Conservation (phyloP, 768 basidiomycete species). For the Pleurotus tuber-regium region DNA sequence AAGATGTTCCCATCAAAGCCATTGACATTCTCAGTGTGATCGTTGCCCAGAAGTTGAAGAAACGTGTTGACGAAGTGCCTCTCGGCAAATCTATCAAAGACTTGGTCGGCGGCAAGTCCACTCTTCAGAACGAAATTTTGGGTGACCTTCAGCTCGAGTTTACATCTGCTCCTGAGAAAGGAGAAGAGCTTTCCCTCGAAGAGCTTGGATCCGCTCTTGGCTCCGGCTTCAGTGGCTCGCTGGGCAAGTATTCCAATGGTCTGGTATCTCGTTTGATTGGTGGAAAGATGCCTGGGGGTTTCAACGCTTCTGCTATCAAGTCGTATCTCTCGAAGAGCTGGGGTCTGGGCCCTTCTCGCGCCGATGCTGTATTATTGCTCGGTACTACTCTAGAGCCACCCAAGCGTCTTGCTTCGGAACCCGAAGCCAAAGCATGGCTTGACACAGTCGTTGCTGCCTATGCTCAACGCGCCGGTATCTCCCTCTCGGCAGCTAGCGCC, state of each 20-base stretch:
- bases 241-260: constrained; percentile 92
- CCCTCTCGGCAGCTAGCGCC: constrained; percentile 66
- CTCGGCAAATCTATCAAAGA: constrained; percentile 96
- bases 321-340: constrained; percentile 86
- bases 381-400: constrained; percentile 92
- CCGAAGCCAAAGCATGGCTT: constrained; percentile 92
- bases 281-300: constrained; percentile 98
- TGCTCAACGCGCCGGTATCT: constrained; percentile 86
- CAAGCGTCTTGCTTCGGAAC: constrained; percentile 89
- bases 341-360: constrained; percentile 90
- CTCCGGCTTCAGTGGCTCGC: constrained; percentile 76
- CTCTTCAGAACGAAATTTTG: constrained; percentile 96
- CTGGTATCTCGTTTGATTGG: constrained; percentile 84
- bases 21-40: constrained; percentile 83
- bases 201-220: constrained; percentile 88
- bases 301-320: constrained; percentile 92
- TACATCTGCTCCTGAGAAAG: constrained; percentile 93
- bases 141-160: constrained; percentile 98
- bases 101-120: constrained; percentile 97
- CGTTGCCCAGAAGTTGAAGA: constrained; percentile 98
- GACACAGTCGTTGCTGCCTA: constrained; percentile 83
- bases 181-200: constrained; percentile 94
- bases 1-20: constrained; percentile 91
- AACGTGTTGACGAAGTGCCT: constrained; percentile 85
- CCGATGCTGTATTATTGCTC: constrained; percentile 87